Conservation (phyloP, 371 early-diverging fungal species). For the Mucor irregularis region DNA sequence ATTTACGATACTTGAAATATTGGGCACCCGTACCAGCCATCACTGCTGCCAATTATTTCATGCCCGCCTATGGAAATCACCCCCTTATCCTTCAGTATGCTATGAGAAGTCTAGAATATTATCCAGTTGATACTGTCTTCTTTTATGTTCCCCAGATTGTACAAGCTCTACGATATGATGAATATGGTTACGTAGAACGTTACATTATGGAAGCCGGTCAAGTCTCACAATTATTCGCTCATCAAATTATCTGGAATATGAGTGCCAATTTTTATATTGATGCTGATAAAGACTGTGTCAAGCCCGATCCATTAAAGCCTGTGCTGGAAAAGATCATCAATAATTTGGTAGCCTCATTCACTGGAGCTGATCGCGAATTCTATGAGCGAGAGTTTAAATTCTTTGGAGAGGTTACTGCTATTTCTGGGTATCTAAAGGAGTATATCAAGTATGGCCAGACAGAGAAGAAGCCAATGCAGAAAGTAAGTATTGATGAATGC, state of each 20-base stretch:
- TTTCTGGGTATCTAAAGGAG: constrained; percentile 96
- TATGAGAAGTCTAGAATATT: constrained; percentile 85
- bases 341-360: constrained; percentile 75
- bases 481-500: constrained; percentile 33
- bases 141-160: constrained; percentile 99
- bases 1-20: constrained; percentile 72
- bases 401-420: constrained; percentile 93
- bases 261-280: constrained; percentile 93
- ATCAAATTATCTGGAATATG: constrained; percentile 99
- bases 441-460: constrained; percentile 90
- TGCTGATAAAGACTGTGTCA: constrained; percentile 75
- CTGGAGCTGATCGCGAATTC: constrained; percentile 86
- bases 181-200: constrained; percentile 84
- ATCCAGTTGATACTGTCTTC: constrained; percentile 93
- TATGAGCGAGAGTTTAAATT: constrained; percentile 95
- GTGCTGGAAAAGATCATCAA: constrained; percentile 83
- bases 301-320: constrained; percentile 83
- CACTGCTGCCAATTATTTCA: constrained; percentile 79
- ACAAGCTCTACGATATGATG: constrained; percentile 93
- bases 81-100: constrained; percentile 93
- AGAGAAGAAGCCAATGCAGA: constrained; percentile 89
- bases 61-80: constrained; percentile 65
- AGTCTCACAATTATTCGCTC: constrained; percentile 94
- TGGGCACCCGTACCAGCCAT: constrained; percentile 94
- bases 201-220: constrained; percentile 92